Base-by-base conservation (phyloP, 1,284 basidiomycete species). In the Ganoderma multipileum region DNA sequence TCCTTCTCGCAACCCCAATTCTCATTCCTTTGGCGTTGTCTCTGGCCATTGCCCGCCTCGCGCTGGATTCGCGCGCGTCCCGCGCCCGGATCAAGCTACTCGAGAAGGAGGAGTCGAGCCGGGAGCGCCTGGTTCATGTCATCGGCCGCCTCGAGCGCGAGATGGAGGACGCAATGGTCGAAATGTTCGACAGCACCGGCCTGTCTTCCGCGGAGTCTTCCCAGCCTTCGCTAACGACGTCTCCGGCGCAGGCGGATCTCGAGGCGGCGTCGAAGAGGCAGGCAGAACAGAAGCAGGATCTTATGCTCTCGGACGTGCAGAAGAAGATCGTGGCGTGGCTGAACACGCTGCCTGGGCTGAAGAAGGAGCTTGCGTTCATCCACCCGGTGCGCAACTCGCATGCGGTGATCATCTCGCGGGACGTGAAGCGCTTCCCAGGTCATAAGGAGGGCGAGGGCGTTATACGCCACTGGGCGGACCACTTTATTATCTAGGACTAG, bases 351-450 rank as follows among this genome's bases (percentile, higher is more conserved):
- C 91, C 92, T 6, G 80, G 83, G 20, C 76, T 94, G 57, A 83
- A 87, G 80, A 94, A 93, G 78, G 86, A 91, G 73, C 79, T 84
- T 18, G 89, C 85, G 33, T 93, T 86, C 76, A 89, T 94, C 72
- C 78, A 83, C 26, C 80, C 81, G 2, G 82, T 89, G 52, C 76
- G 80, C 54, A 94, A 93, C 75, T 80, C 91, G 36, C 92, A 94
- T 80, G 90, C 84, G 12, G 82, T 87, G 67, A 91, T 94, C 71
- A 83, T 95, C 8, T 88, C 85, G 75, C 82, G 92, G 61, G 91
- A 94, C 73, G 77, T 87, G 64, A 82, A 87, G 75, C 78, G 82
- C 52, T 92, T 91, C 74, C 81, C 85, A 72, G 73, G 80, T 20
- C 90, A 93, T 73, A 79, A 83, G 61, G 76, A 80, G 28, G 93